These are phyloP conservation scores for Colletotrichum tabaci DNA, from an alignment of 2,329 filamentous ascomycete species.

Conservation along the genomic window DNA sequence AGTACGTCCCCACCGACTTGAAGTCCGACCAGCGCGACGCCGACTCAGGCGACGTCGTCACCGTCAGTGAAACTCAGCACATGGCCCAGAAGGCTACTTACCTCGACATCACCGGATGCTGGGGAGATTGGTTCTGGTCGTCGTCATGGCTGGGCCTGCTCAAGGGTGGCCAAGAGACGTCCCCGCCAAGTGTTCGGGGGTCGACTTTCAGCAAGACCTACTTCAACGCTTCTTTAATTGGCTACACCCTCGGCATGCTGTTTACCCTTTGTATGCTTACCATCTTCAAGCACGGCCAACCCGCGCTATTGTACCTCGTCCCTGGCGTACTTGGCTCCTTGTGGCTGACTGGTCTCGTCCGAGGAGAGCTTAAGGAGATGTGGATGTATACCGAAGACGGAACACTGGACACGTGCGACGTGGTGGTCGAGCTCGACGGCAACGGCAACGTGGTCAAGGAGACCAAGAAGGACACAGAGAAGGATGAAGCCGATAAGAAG, in stretches of 20 bases:
- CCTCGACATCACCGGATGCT: slow-evolving; percentile 76
- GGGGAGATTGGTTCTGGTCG: slow-evolving; percentile 90
- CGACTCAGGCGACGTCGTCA: slow-evolving; percentile 52
- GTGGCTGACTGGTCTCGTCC: slow-evolving; percentile 80
- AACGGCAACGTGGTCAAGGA: slow-evolving; percentile 62
- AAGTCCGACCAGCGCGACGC: slow-evolving; percentile 50
- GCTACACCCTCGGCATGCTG: slow-evolving; percentile 85
- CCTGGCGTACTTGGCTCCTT: slow-evolving; percentile 83
- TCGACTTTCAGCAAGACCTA: slow-evolving; percentile 85
- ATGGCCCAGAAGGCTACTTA: slow-evolving; percentile 62
- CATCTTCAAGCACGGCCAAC: slow-evolving; percentile 85
- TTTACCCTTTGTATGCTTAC: slow-evolving; percentile 83
- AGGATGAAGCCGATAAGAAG: slow-evolving; percentile 53
- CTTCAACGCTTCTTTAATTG: slow-evolving; percentile 82
- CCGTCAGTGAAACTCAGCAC: slow-evolving; percentile 57
- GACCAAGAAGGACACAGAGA: slow-evolving; percentile 55
- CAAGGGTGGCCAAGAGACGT: slow-evolving; percentile 42
- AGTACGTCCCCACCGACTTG: slow-evolving; percentile 58
- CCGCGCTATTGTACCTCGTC: slow-evolving; percentile 92
- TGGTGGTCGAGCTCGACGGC: slow-evolving; percentile 68
- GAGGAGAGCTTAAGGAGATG: slow-evolving; percentile 82
- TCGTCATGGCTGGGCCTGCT: slow-evolving; percentile 48
- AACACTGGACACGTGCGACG: slow-evolving; percentile 67
- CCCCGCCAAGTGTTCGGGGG: slow-evolving; percentile 53
- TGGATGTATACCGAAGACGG: slow-evolving; percentile 87